phyloP scores from a whole-genome alignment of 192 early-diverging fungal genomes.

The Rhizoclosmatium sp. region DNA sequence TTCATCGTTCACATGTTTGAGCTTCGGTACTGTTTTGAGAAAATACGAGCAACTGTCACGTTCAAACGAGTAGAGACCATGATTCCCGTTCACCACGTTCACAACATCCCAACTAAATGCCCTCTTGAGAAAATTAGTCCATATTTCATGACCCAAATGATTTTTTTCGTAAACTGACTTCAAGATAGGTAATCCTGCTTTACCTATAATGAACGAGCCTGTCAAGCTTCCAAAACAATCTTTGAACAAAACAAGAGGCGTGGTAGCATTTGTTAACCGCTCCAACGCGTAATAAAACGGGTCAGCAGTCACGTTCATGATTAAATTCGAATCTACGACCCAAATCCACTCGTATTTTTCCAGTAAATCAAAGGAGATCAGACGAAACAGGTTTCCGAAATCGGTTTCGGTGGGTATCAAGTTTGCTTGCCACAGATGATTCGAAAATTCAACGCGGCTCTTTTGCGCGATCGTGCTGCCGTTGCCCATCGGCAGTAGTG shows the following conservation, averaged over 20 bases:
- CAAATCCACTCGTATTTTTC: constrained; percentile 12
- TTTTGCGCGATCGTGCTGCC: background rate
- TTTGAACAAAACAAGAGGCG: background rate
- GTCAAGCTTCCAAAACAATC: background rate
- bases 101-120: no score
- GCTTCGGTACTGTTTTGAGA: no score
- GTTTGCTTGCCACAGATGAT: background rate
- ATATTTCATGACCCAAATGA: no score
- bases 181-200: background rate
- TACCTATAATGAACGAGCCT: constrained; percentile 7
- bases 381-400: no score
- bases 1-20: no score
- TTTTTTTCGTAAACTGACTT: background rate
- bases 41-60: no score
- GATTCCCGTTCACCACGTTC: background rate
- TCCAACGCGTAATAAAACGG: constrained; percentile 8
- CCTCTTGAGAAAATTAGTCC: no score
- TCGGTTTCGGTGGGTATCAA: background rate
- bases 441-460: background rate
- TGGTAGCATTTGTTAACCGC: background rate
- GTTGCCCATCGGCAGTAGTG: background rate
- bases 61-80: background rate
- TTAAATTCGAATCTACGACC: background rate
- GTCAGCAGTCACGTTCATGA: background rate
- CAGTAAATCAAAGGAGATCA: background rate